Evolutionary conservation across 352 stramenopile species (phyloP).

Genomic region (Thalassiosira sp.): DNA sequence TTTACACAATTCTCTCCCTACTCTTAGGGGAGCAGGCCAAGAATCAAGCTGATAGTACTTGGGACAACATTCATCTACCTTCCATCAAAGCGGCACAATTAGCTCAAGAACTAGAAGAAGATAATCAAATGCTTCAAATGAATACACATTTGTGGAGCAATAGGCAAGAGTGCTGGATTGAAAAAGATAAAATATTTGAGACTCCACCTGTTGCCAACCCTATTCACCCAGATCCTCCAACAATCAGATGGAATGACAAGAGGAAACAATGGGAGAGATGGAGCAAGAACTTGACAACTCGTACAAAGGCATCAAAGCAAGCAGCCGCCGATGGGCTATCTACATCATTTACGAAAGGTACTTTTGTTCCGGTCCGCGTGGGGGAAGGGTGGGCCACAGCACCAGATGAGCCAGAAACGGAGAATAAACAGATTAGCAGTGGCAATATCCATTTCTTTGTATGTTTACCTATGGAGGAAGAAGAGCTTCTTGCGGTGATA

Average conservation of each 20-base stretch:
- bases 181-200: conserved; percentile 12
- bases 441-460: conserved; percentile 11
- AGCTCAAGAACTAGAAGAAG: conserved; percentile 13
- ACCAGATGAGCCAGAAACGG: conserved; percentile 23
- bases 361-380: conserved; percentile 14
- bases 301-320: conserved; percentile 25
- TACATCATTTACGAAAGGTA: conserved; percentile 16
- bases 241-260: conserved; percentile 18
- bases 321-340: neutral
- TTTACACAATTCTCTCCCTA: conserved; percentile 5
- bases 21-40: conserved; percentile 11
- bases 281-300: conserved; percentile 30
- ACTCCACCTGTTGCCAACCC: neutral
- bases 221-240: conserved; percentile 2
- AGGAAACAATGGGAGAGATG: conserved; percentile 27
- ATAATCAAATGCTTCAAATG: conserved; percentile 16
- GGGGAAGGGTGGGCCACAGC: conserved; percentile 23
- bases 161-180: conserved; percentile 20
- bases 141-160: conserved; percentile 30
- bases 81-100: conserved; percentile 15
- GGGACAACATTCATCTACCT: conserved; percentile 22
- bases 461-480: conserved; percentile 8
- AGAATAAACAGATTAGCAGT: conserved; percentile 8
- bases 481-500: conserved; percentile 7
- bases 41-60: neutral